Percentiles rank a stretch among this genome's conserved stretches.
phyloP scores from a whole-genome alignment of 345 rosid genomes.

The Conringia planisiliqua region DNA sequence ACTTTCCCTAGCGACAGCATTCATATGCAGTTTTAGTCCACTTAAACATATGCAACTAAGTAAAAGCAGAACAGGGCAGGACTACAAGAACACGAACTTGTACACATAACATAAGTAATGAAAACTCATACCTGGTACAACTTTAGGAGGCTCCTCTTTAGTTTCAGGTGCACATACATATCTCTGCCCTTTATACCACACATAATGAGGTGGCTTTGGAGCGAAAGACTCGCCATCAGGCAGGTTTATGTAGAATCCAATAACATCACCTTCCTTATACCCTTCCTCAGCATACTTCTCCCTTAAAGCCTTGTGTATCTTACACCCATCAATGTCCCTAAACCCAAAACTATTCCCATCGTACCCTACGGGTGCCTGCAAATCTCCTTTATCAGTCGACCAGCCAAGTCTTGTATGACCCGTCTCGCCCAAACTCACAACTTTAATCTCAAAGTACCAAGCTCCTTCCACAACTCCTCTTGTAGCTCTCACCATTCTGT shows the following conservation, averaged over 20 bases:
- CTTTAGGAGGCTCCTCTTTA: conserved; percentile 83
- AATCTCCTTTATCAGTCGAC: conserved; percentile 93
- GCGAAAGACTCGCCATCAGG: conserved; percentile 75
- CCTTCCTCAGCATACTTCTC: conserved; percentile 89
- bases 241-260: conserved; percentile 83
- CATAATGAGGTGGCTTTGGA: conserved; percentile 75
- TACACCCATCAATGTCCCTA: conserved; percentile 94
- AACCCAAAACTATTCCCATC: conserved; percentile 92
- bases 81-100: neutral
- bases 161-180: conserved; percentile 66
- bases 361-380: conserved; percentile 96
- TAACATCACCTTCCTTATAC: conserved; percentile 86
- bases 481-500: conserved; percentile 95
- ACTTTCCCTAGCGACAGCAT: neutral
- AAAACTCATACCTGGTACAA: conserved; percentile 64
- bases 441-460: conserved; percentile 90
- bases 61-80: neutral
- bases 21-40: neutral
- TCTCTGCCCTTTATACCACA: conserved; percentile 90
- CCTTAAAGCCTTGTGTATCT: conserved; percentile 90
- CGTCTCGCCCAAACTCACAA: conserved; percentile 72
- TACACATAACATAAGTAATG: neutral
- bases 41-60: neutral
- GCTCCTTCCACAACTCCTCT: conserved; percentile 95
- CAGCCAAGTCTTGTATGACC: conserved; percentile 96